phyloP scores from a whole-genome alignment of 2,329 filamentous ascomycete genomes.

The Ceratocystis diversiconidia region DNA sequence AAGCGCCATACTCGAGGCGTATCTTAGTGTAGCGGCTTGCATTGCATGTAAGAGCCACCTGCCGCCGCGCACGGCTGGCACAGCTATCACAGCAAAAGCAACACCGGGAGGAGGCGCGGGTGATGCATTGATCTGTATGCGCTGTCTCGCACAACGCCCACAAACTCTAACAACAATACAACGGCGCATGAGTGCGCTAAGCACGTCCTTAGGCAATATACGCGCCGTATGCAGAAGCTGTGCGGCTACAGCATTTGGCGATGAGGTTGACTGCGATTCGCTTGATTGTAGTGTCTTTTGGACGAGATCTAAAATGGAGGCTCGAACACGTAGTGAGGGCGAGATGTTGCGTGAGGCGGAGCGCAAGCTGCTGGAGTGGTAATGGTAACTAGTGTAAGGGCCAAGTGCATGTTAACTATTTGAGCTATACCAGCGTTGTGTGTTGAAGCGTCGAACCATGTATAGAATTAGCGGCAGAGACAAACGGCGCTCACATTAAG shows the following conservation, averaged over 20 bases:
- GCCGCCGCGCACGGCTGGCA: neutral
- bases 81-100: neutral
- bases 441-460: neutral
- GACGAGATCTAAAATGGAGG: constrained; percentile 50
- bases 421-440: no score
- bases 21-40: constrained; percentile 70
- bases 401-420: neutral
- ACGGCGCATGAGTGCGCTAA: constrained; percentile 41
- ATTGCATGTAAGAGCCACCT: constrained; percentile 47
- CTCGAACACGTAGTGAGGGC: constrained; percentile 31
- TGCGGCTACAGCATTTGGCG: constrained; percentile 54
- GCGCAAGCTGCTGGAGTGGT: constrained; percentile 26
- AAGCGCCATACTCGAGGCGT: constrained; percentile 65
- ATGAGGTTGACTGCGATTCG: constrained; percentile 76
- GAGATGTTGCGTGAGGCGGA: constrained; percentile 24
- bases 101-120: no score
- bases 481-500: no score
- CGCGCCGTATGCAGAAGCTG: constrained; percentile 67
- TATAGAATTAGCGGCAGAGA: no score
- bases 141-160: constrained; percentile 45
- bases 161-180: constrained; percentile 44
- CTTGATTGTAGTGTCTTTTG: constrained; percentile 91
- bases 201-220: constrained; percentile 47
- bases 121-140: constrained; percentile 12
- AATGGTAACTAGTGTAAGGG: neutral